Percentiles rank a stretch among this genome's conserved stretches.
phyloP scores from a whole-genome alignment of 2,329 filamentous ascomycete species.

The Claviceps maximensis region DNA sequence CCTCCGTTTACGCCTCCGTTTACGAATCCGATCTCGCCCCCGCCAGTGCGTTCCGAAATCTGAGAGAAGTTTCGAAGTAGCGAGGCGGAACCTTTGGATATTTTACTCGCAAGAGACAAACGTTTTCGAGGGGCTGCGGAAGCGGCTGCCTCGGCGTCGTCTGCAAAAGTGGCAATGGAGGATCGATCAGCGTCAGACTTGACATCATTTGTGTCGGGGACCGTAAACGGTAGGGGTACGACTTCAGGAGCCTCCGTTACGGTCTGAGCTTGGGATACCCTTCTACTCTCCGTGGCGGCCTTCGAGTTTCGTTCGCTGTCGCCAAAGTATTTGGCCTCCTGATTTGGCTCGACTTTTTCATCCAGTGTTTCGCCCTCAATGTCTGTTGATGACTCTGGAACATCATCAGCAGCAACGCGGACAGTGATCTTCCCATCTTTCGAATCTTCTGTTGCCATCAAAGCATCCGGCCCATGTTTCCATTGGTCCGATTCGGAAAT shows the following conservation, averaged over 20 bases:
- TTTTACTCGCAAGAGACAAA: slow-evolving; percentile 30
- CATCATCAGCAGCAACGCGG: slow-evolving; percentile 37
- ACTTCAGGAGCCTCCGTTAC: slow-evolving; percentile 32
- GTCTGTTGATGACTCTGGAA: slow-evolving; percentile 14
- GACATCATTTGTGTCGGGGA: slow-evolving; percentile 35
- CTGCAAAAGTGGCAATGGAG: slow-evolving; percentile 58
- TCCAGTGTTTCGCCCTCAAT: slow-evolving; percentile 14
- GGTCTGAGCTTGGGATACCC: slow-evolving; percentile 10
- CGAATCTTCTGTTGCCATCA: slow-evolving; percentile 28
- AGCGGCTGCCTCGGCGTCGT: slow-evolving; percentile 34
- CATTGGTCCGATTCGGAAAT: slow-evolving; percentile 22
- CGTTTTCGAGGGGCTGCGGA: slow-evolving; percentile 13
- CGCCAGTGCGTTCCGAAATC: slow-evolving; percentile 11
- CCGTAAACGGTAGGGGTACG: slow-evolving; percentile 51
- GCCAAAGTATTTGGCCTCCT: slow-evolving; percentile 6
- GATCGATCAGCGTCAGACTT: slow-evolving; percentile 38
- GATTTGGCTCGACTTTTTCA: slow-evolving; percentile 16
- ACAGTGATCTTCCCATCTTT: slow-evolving; percentile 37
- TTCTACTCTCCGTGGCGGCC: slow-evolving; percentile 7
- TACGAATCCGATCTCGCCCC: too few species aligned
- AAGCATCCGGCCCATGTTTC: slow-evolving; percentile 20
- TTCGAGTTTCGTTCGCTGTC: slow-evolving; percentile 13
- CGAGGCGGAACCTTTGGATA: slow-evolving; percentile 34
- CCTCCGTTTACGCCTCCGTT: slow-evolving; percentile 3
- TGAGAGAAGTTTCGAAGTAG: slow-evolving; percentile 32